Evolutionary conservation across 78 protist species (phyloP).

Genomic region (Protostelium mycophagum): DNA sequence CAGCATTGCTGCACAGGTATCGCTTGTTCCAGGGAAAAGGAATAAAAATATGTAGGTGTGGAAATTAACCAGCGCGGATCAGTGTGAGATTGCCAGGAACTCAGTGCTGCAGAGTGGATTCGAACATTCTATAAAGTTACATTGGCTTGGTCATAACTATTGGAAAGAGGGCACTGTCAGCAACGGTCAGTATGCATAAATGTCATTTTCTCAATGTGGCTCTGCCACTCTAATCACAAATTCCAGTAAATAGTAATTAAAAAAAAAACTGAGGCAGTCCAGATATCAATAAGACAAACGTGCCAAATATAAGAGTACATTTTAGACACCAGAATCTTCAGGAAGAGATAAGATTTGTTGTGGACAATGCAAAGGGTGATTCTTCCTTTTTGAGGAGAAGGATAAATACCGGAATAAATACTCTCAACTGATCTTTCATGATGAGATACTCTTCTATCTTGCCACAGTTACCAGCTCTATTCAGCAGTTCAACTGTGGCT

Average conservation of each 20-base stretch:
- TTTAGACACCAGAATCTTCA: slow-evolving; percentile 76
- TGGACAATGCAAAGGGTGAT: not conserved
- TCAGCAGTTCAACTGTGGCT: too few species aligned
- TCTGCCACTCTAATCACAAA: slow-evolving; percentile 2
- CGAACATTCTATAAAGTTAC: slow-evolving; percentile 58
- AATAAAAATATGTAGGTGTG: too few species aligned
- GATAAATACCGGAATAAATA: not conserved
- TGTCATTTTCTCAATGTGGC: not conserved
- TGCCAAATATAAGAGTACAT: slow-evolving; percentile 77
- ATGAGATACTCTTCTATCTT: too few species aligned
- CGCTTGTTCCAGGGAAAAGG: too few species aligned
- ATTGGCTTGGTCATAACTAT: slow-evolving; percentile 80
- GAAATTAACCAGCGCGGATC: slow-evolving; percentile 83
- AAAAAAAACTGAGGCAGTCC: not conserved
- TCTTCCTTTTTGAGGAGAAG: not conserved
- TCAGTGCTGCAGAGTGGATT: slow-evolving; percentile 84
- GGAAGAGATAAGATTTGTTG: slow-evolving; percentile 53
- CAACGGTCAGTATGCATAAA: slow-evolving; percentile 29
- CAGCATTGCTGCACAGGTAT: slow-evolving; percentile 83
- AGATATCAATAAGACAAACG: slow-evolving; percentile 70
- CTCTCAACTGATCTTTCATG: not conserved
- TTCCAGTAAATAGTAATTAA: not conserved
- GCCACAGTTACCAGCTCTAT: too few species aligned
- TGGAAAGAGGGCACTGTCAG: slow-evolving; percentile 19
- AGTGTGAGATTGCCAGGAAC: slow-evolving; percentile 95